These are phyloP conservation scores for Trametes hirsuta DNA, from an alignment of 1,284 basidiomycete genomes.

Conservation along the genomic window DNA sequence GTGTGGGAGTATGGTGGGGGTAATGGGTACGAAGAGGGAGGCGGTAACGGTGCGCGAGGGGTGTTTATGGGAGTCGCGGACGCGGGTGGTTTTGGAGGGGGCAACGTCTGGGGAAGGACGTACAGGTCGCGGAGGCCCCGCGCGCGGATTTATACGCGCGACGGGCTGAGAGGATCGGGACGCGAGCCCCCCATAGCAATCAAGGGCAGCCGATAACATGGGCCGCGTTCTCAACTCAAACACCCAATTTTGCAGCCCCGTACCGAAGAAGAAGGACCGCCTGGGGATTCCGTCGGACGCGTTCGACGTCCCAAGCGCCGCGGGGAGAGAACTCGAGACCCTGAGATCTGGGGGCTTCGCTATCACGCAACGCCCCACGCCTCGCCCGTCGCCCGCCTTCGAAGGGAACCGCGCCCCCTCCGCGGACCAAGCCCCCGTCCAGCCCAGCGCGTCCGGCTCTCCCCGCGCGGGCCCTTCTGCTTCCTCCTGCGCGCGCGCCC, in stretches of 20 bases:
- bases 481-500: background rate
- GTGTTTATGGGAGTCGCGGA: background rate
- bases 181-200: slow-evolving; percentile 1
- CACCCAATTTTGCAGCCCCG: slow-evolving; percentile 4
- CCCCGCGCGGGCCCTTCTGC: background rate
- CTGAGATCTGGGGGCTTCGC: slow-evolving; percentile 17
- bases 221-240: slow-evolving; percentile 3
- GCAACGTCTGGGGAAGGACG: background rate
- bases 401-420: slow-evolving; percentile 17
- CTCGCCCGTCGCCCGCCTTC: slow-evolving; percentile 1
- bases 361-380: slow-evolving; percentile 22
- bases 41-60: background rate
- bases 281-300: background rate
- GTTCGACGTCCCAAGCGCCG: background rate
- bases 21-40: background rate
- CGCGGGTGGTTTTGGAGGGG: background rate
- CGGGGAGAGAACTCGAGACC: slow-evolving; percentile 5
- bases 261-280: slow-evolving; percentile 4
- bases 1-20: background rate
- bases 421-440: slow-evolving; percentile 7
- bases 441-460: background rate
- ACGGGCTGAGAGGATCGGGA: slow-evolving; percentile 7
- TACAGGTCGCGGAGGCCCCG: background rate
- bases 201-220: slow-evolving; percentile 16
- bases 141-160: slow-evolving; percentile 17